Conservation (phyloP, 345 rosid species). For the Trapa bicornis region DNA sequence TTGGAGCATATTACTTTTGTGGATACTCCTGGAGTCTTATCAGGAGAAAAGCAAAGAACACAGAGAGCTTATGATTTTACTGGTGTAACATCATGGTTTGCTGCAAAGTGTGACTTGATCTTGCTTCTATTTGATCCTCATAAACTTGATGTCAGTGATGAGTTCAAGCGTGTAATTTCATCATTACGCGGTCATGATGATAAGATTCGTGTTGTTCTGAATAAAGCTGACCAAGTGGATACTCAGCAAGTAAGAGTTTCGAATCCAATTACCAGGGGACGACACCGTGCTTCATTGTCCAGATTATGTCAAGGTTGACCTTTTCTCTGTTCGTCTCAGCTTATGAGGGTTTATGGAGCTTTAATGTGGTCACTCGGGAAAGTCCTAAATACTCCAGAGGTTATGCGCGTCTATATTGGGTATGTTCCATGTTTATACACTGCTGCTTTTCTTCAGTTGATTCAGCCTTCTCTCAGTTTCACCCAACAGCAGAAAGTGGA, state of each 20-base stretch:
- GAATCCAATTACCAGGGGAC: background rate
- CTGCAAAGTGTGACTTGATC: constrained; percentile 92
- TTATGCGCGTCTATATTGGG: constrained; percentile 91
- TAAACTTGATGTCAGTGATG: constrained; percentile 91
- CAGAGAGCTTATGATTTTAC: constrained; percentile 86
- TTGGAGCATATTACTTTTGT: constrained; percentile 85
- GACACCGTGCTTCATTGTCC: background rate
- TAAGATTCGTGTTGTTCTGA: constrained; percentile 90
- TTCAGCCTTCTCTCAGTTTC: background rate
- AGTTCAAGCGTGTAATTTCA: constrained; percentile 91
- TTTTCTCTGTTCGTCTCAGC: constrained; percentile 27
- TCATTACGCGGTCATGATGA: constrained; percentile 93
- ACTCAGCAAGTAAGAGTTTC: constrained; percentile 61
- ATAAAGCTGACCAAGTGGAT: constrained; percentile 92
- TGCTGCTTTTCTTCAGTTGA: background rate
- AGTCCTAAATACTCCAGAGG: constrained; percentile 93
- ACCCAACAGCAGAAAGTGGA: background rate
- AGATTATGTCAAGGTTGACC: background rate
- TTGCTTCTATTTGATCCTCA: constrained; percentile 93
- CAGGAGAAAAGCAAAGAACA: constrained; percentile 88
- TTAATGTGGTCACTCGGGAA: constrained; percentile 98
- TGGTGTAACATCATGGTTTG: constrained; percentile 95
- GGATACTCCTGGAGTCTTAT: constrained; percentile 92
- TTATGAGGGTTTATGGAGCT: constrained; percentile 99
- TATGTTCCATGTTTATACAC: constrained; percentile 15